Conservation (phyloP, 805 yeast genomes). For the Yarrowia deformans region DNA sequence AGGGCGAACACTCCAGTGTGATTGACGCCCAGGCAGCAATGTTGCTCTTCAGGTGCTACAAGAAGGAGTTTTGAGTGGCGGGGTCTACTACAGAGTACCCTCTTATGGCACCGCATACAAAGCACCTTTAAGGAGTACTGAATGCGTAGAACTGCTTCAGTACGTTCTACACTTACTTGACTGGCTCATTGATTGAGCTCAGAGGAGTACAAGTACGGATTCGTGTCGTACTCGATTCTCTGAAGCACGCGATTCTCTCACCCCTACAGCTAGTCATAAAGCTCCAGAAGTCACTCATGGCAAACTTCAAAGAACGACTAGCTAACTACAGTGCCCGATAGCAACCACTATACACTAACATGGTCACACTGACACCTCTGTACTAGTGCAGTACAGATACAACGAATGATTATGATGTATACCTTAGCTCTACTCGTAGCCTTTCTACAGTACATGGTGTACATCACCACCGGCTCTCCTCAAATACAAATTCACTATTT, state of each 20-base stretch:
- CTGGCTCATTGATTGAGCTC: too few relatives aligned
- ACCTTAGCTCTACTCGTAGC: background rate
- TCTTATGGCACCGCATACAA: too few relatives aligned
- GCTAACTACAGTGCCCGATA: too few relatives aligned
- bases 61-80: constrained; percentile 48
- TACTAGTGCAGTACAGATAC: constrained; percentile 24
- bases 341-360: too few relatives aligned
- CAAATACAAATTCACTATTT: constrained; percentile 19
- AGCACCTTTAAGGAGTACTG: too few relatives aligned
- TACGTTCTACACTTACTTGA: too few relatives aligned
- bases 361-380: constrained; percentile 8
- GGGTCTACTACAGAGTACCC: too few relatives aligned
- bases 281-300: background rate
- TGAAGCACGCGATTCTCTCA: too few relatives aligned
- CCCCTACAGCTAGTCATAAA: too few relatives aligned
- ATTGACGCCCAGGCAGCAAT: constrained; percentile 92
- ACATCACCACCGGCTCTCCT: background rate
- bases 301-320: background rate
- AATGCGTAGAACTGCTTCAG: too few relatives aligned
- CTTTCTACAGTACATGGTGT: background rate
- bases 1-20: constrained; percentile 81
- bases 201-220: too few relatives aligned
- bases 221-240: too few relatives aligned
- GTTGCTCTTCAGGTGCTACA: constrained; percentile 72
- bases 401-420: constrained; percentile 1